phyloP scores from a whole-genome alignment of 257 asterid species.

The Solanum acaule region DNA sequence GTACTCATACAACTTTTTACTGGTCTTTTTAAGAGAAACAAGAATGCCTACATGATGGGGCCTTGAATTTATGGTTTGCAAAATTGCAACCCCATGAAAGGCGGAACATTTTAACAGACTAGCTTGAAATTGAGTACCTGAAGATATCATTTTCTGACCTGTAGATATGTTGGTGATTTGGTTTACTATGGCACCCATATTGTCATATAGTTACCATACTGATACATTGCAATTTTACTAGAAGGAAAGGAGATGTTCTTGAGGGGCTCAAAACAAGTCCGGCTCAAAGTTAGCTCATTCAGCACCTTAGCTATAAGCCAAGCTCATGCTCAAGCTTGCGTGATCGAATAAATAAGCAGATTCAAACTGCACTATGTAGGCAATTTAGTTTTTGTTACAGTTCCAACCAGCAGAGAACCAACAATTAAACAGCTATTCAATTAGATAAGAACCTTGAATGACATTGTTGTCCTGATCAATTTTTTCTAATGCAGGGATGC shows the following conservation, averaged over 20 bases:
- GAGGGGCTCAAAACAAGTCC: not conserved
- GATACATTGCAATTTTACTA: not conserved
- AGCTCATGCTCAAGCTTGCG: not conserved
- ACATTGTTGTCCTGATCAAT: conserved; percentile 73
- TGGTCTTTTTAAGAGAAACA: not conserved
- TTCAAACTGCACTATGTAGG: not conserved
- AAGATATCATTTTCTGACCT: not conserved
- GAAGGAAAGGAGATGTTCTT: not conserved
- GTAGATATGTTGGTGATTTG: not conserved
- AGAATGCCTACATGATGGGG: not conserved
- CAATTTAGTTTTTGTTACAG: not conserved
- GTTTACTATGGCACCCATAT: not conserved
- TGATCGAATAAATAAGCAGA: not conserved
- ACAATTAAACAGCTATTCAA: not conserved
- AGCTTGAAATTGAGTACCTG: not conserved
- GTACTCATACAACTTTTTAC: not conserved
- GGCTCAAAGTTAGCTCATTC: not conserved
- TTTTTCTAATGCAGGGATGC: conserved; percentile 82
- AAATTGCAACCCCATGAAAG: not conserved
- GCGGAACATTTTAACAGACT: not conserved
- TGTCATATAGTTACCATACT: not conserved
- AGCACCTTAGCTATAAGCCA: not conserved
- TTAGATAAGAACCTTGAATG: conserved; percentile 56
- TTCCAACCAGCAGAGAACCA: not conserved
- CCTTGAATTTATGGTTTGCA: not conserved